Conservation (phyloP, 805 yeast species). For the Candida tallmaniae region DNA sequence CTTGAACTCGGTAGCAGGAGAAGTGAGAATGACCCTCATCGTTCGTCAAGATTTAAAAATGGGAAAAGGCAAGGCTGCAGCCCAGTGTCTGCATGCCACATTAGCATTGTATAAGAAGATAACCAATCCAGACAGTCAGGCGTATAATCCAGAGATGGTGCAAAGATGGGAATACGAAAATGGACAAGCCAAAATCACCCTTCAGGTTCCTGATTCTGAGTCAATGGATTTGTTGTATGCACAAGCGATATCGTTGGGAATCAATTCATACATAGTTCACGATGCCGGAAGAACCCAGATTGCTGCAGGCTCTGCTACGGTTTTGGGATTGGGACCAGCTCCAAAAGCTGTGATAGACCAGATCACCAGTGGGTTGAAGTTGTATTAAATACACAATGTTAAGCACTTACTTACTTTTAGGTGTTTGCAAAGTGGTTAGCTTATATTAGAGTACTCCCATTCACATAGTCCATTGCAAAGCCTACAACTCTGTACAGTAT, state of each 20-base stretch:
- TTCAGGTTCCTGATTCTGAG: slow-evolving; percentile 66
- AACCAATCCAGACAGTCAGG: slow-evolving; percentile 45
- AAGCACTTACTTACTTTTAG: too few relatives aligned
- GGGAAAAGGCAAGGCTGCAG: slow-evolving; percentile 95
- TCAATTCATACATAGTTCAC: slow-evolving; percentile 76
- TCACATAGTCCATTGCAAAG: too few relatives aligned
- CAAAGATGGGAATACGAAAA: slow-evolving; percentile 67
- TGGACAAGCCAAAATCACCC: slow-evolving; percentile 93
- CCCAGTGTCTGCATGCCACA: slow-evolving; percentile 98
- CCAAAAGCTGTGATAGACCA: slow-evolving; percentile 77
- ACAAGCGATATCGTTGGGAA: slow-evolving; percentile 71
- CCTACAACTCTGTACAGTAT: too few relatives aligned
- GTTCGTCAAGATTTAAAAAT: slow-evolving; percentile 86
- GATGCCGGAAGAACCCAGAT: slow-evolving; percentile 98
- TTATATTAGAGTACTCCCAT: too few relatives aligned
- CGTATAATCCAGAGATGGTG: slow-evolving; percentile 60
- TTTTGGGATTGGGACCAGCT: slow-evolving; percentile 96
- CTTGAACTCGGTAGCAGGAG: slow-evolving; percentile 69
- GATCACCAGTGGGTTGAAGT: slow-evolving; percentile 72
- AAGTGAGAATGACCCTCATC: slow-evolving; percentile 79
- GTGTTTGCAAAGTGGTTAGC: neutral
- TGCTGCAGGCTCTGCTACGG: slow-evolving; percentile 95
- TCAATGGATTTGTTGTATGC: slow-evolving; percentile 75
- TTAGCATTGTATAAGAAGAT: slow-evolving; percentile 77
- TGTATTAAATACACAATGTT: slow-evolving; percentile 44